A percentile compares a stretch with the other conserved stretches of the same genome.
phyloP scores from a whole-genome alignment of 768 basidiomycete genomes.

The Hygrocybe punicea region DNA sequence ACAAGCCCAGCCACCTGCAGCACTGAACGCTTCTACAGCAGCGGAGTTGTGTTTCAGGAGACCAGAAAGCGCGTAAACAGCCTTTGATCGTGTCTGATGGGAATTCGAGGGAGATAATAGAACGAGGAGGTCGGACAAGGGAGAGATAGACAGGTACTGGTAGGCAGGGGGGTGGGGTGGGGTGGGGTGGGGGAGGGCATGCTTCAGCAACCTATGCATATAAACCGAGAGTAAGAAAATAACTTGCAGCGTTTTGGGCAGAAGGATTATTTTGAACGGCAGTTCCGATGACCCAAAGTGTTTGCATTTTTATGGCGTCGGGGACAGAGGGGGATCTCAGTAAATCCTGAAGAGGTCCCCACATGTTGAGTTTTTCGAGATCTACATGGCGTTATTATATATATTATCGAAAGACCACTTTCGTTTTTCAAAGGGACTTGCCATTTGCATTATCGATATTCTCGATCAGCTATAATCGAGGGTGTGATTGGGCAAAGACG shows the following conservation, averaged over 20 bases:
- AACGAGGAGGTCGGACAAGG: constrained; percentile 59
- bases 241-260: constrained; percentile 70
- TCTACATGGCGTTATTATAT: constrained; percentile 42
- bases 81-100: constrained; percentile 65
- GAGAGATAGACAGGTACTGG: constrained; percentile 63
- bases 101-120: constrained; percentile 57
- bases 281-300: constrained; percentile 85
- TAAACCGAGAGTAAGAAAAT: not conserved
- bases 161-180: too few species aligned
- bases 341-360: constrained; percentile 71
- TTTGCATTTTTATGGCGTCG: constrained; percentile 60
- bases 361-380: constrained; percentile 70
- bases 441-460: constrained; percentile 90
- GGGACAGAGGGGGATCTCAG: constrained; percentile 52
- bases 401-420: too few species aligned
- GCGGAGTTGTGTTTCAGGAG: constrained; percentile 71
- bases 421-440: constrained; percentile 27
- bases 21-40: constrained; percentile 55
- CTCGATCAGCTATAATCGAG: constrained; percentile 65
- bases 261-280: constrained; percentile 87
- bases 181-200: too few species aligned
- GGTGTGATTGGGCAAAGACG: not conserved
- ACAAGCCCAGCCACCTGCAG: constrained; percentile 60
- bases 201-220: not conserved
- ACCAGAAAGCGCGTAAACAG: constrained; percentile 77